Conservation (phyloP, 441 rosid genomes). For the Raphanus hybrid region DNA sequence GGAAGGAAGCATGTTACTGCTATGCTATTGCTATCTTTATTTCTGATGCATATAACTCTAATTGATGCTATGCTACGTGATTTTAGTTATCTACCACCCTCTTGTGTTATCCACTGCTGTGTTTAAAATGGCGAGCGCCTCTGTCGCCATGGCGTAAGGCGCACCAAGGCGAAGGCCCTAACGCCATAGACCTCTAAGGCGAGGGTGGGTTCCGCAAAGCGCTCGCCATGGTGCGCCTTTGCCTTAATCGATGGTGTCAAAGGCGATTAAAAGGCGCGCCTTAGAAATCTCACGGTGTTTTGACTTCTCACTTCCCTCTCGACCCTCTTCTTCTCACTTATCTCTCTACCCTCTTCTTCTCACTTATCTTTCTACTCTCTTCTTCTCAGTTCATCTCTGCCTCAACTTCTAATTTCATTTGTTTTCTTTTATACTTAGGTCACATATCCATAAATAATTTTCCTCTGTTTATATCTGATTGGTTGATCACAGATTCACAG, state of each 20-base stretch:
- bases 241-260: no score
- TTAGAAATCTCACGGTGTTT: no score
- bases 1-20: constrained; percentile 2
- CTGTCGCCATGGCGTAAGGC: no score
- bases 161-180: no score
- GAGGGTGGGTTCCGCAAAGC: no score
- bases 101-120: background rate
- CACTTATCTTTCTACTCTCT: background rate
- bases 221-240: no score
- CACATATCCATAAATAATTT: background rate
- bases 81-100: background rate
- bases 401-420: background rate
- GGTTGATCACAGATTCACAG: background rate
- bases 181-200: no score
- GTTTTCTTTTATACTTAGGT: background rate
- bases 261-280: no score
- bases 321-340: background rate
- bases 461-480: background rate
- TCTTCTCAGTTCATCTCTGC: background rate
- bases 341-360: background rate
- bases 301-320: no score
- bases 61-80: background rate
- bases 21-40: background rate
- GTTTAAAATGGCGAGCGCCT: no score
- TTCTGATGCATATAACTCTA: constrained; percentile 1